phyloP scores from a whole-genome alignment of 1,284 basidiomycete species.

The Sanghuangporus sanghuang region DNA sequence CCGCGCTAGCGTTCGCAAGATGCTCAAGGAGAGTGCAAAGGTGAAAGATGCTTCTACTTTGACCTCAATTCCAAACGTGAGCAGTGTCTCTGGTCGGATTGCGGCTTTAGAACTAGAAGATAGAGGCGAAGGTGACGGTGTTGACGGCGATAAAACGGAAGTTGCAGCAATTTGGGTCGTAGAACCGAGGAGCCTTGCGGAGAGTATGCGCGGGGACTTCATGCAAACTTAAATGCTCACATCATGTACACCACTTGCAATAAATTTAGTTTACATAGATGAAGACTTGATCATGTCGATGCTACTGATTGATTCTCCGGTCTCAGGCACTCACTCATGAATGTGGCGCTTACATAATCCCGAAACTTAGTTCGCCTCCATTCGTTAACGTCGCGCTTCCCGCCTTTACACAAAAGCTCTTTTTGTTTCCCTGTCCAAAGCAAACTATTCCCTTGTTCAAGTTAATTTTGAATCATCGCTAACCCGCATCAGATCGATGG shows the following conservation, averaged over 20 bases:
- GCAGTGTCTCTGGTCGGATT: conserved; percentile 21
- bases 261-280: not conserved
- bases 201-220: conserved; percentile 46
- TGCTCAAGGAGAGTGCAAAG: conserved; percentile 51
- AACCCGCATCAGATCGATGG: too few relatives aligned
- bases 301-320: too few relatives aligned
- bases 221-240: not conserved
- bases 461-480: too few relatives aligned
- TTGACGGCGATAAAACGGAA: conserved; percentile 15
- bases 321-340: too few relatives aligned
- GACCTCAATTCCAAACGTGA: not conserved
- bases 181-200: conserved; percentile 71
- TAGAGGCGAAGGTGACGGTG: too few relatives aligned
- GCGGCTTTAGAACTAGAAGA: not conserved
- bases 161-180: conserved; percentile 64
- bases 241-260: not conserved
- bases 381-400: too few relatives aligned
- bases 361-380: too few relatives aligned
- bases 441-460: too few relatives aligned
- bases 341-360: too few relatives aligned
- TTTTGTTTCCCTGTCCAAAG: too few relatives aligned
- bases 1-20: conserved; percentile 67
- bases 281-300: not conserved
- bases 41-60: not conserved
- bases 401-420: too few relatives aligned